Conservation (phyloP, 2,329 filamentous ascomycete species). For the Fusarium musae region DNA sequence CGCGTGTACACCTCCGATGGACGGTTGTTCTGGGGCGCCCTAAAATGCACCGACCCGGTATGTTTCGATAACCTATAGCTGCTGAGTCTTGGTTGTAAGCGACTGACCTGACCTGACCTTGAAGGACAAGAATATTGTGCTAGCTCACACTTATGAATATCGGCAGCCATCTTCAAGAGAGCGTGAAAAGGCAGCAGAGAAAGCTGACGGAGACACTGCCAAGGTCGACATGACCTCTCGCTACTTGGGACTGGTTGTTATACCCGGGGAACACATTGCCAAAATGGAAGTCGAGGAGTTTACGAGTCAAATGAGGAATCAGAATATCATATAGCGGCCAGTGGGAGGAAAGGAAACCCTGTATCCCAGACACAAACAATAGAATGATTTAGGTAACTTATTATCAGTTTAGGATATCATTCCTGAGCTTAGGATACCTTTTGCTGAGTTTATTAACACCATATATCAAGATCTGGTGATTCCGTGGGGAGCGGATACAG, state of each 20-base stretch:
- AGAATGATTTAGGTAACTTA: not conserved
- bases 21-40: constrained; percentile 87
- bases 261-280: constrained; percentile 85
- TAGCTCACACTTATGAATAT: constrained; percentile 89
- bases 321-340: constrained; percentile 10
- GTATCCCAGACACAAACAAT: not conserved
- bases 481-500: not conserved
- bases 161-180: constrained; percentile 73
- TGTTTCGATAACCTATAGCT: constrained; percentile 46
- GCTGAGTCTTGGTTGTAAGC: not conserved
- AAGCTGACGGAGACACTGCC: constrained; percentile 56
- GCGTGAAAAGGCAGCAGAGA: constrained; percentile 51
- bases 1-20: constrained; percentile 83
- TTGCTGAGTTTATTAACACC: not conserved
- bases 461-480: not conserved
- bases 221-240: constrained; percentile 82
- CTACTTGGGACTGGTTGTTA: constrained; percentile 88
- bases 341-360: not conserved
- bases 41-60: constrained; percentile 96
- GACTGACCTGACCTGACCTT: constrained; percentile 4
- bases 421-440: not conserved
- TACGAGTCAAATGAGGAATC: constrained; percentile 60
- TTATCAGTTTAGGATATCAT: not conserved
- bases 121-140: constrained; percentile 88
- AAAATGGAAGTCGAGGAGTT: constrained; percentile 91